Conservation (phyloP, 2,329 filamentous ascomycete genomes). For the Colletotrichum acutatum region DNA sequence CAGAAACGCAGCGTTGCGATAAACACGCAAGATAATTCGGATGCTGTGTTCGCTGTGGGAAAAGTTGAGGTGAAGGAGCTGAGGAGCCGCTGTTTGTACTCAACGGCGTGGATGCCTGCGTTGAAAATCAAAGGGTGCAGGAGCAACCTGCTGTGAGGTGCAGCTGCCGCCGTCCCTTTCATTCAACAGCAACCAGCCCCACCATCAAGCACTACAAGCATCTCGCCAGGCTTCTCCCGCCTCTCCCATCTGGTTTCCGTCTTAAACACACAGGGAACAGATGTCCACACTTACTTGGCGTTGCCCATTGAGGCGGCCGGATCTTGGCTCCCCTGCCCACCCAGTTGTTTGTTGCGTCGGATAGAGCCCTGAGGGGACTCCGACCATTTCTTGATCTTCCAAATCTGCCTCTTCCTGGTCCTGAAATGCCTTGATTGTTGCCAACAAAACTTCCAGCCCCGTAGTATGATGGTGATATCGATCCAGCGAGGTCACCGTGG, state of each 20-base stretch:
- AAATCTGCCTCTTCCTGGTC: slow-evolving; percentile 85
- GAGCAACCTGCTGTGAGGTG: neutral
- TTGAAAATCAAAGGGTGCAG: neutral
- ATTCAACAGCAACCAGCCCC: neutral
- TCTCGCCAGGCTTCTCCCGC: neutral
- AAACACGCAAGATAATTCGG: neutral
- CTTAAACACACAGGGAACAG: neutral
- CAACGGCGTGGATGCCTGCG: neutral
- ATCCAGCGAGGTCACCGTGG: slow-evolving; percentile 43
- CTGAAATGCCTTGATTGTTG: slow-evolving; percentile 70
- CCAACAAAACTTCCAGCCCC: slow-evolving; percentile 63
- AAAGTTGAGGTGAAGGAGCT: neutral
- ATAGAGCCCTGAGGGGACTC: slow-evolving; percentile 69
- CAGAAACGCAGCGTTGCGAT: neutral
- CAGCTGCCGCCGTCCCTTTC: neutral
- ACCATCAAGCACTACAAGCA: neutral
- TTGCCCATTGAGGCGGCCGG: slow-evolving; percentile 56
- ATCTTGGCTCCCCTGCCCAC: slow-evolving; percentile 58
- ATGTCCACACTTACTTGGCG: slow-evolving; percentile 54
- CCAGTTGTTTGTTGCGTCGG: slow-evolving; percentile 69
- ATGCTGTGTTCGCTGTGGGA: neutral
- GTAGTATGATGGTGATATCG: slow-evolving; percentile 49
- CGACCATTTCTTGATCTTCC: slow-evolving; percentile 73
- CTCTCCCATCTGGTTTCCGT: neutral
- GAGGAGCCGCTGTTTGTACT: neutral